Percentiles rank a stretch among this genome's conserved stretches.
Conservation (phyloP, 768 basidiomycete genomes). For the Rubroboletus pulcherrimus region DNA sequence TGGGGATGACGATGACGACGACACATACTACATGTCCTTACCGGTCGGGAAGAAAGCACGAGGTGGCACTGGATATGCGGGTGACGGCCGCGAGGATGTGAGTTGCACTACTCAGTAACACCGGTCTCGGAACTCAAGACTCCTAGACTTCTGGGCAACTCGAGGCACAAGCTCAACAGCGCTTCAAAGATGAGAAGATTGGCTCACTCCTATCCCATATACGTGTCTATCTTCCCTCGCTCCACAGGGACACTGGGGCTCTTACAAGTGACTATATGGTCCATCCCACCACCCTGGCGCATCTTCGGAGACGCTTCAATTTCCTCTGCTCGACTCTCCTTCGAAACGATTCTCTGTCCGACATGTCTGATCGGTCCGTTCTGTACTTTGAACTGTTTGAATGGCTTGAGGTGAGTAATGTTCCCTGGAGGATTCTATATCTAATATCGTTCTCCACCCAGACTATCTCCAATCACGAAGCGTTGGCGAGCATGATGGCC, state of each 20-base stretch:
- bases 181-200: conserved; percentile 68
- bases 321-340: conserved; percentile 81
- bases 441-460: conserved; percentile 29
- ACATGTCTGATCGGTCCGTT: conserved; percentile 85
- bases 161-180: conserved; percentile 73
- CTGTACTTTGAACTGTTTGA: conserved; percentile 88
- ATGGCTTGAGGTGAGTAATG: conserved; percentile 75
- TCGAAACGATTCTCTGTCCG: conserved; percentile 87
- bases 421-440: background rate
- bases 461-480: conserved; percentile 93
- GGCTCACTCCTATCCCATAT: conserved; percentile 65
- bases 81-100: conserved; percentile 81
- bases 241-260: conserved; percentile 71
- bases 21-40: conserved; percentile 39
- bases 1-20: conserved; percentile 55
- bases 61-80: conserved; percentile 86
- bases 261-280: conserved; percentile 86
- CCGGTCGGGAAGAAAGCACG: conserved; percentile 61
- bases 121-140: conserved; percentile 5
- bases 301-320: conserved; percentile 88
- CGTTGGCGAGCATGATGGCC: conserved; percentile 91
- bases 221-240: conserved; percentile 79
- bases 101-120: conserved; percentile 28
- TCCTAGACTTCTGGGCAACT: conserved; percentile 72
- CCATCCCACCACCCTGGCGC: conserved; percentile 89